These are phyloP conservation scores for Multifurca ochricompacta DNA, from an alignment of 768 basidiomycete species.

Conservation along the genomic window DNA sequence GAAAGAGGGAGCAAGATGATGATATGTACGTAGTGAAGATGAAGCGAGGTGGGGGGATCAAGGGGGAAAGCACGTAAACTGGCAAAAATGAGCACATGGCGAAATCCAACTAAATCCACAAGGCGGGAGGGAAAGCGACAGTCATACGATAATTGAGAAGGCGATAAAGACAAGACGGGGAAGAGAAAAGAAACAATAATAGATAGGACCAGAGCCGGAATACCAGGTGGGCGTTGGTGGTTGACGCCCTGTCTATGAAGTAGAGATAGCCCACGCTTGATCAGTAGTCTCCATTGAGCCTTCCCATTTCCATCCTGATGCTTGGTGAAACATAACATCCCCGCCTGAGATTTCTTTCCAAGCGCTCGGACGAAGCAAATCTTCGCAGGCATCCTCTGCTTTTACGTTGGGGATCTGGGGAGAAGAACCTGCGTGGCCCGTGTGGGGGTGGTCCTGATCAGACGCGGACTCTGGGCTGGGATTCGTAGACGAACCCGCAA, in stretches of 20 bases:
- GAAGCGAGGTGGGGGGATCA: slow-evolving; percentile 17
- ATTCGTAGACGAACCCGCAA: slow-evolving; percentile 63
- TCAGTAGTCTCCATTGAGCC: slow-evolving; percentile 56
- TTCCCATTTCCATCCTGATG: slow-evolving; percentile 66
- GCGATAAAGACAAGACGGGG: slow-evolving; percentile 18
- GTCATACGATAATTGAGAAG: slow-evolving; percentile 18
- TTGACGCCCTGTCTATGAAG: slow-evolving; percentile 35
- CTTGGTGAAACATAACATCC: slow-evolving; percentile 57
- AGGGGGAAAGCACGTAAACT: slow-evolving; percentile 15
- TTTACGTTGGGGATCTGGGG: slow-evolving; percentile 41
- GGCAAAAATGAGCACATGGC: slow-evolving; percentile 16
- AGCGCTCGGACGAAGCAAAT: slow-evolving; percentile 49
- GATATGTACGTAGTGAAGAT: slow-evolving; percentile 17
- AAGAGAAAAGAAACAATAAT: slow-evolving; percentile 15
- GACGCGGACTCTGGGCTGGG: slow-evolving; percentile 70
- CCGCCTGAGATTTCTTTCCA: slow-evolving; percentile 72
- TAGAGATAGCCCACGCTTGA: slow-evolving; percentile 67
- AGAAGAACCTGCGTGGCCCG: slow-evolving; percentile 36
- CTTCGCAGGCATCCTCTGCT: slow-evolving; percentile 28
- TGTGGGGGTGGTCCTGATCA: slow-evolving; percentile 41
- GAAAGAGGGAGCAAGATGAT: background rate
- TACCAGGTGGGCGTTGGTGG: slow-evolving; percentile 20
- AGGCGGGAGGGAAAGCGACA: background rate
- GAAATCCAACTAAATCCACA: slow-evolving; percentile 21
- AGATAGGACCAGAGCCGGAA: slow-evolving; percentile 9